Evolutionary conservation across 2,329 filamentous ascomycete genomes (phyloP).

Genomic region (Pseudogymnoascus sp.): DNA sequence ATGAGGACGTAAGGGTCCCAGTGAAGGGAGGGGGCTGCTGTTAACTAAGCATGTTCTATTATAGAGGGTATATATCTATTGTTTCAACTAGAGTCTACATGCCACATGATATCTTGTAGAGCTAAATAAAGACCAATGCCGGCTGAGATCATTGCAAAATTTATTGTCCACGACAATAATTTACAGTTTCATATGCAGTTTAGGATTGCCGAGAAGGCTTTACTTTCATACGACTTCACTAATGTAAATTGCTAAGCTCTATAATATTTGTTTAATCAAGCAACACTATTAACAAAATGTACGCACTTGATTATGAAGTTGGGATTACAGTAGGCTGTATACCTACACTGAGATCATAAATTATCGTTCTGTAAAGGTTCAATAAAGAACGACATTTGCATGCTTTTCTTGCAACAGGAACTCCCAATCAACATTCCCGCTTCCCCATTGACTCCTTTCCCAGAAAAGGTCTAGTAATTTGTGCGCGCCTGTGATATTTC

Average conservation of each 20-base stretch:
- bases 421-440: slow-evolving; percentile 5
- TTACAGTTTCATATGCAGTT: not conserved
- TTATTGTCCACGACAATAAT: not conserved
- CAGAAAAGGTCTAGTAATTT: slow-evolving; percentile 8
- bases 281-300: not conserved
- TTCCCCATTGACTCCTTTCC: not conserved
- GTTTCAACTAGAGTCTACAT: not conserved
- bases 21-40: not conserved
- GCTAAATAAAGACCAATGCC: not conserved
- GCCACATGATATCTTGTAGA: not conserved
- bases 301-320: not conserved
- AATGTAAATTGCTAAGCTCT: not conserved
- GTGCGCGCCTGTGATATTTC: slow-evolving; percentile 6
- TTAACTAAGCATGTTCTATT: not conserved
- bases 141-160: not conserved
- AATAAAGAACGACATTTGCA: slow-evolving; percentile 2
- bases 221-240: not conserved
- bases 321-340: not conserved
- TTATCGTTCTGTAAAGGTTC: not conserved
- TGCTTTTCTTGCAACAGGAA: slow-evolving; percentile 3
- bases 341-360: not conserved
- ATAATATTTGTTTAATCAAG: not conserved
- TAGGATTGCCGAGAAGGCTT: not conserved
- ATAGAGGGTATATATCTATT: not conserved
- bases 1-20: not conserved